phyloP scores from a whole-genome alignment of 1,284 basidiomycete species.

The Athelia psychrophila region DNA sequence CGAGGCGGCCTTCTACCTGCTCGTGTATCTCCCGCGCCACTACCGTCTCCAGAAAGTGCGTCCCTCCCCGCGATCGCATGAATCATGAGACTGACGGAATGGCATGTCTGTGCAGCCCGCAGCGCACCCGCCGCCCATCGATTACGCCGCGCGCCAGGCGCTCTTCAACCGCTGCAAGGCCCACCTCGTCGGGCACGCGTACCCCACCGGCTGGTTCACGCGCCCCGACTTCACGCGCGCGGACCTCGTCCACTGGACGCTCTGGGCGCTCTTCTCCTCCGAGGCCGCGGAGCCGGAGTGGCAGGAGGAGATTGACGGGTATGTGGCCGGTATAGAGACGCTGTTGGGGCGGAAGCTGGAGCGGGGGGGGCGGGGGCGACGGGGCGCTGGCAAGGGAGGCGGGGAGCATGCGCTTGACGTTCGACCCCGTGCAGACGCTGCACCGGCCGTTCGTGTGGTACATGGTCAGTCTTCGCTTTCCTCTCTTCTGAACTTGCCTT shows the following conservation, averaged over 20 bases:
- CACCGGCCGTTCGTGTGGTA: slow-evolving; percentile 68
- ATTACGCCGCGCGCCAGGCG: slow-evolving; percentile 39
- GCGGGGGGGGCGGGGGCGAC: slow-evolving; percentile 30
- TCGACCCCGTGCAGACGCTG: slow-evolving; percentile 50
- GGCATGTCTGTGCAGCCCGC: slow-evolving; percentile 32
- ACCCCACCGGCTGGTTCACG: slow-evolving; percentile 56
- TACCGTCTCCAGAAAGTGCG: slow-evolving; percentile 45
- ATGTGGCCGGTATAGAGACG: slow-evolving; percentile 36
- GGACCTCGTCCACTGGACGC: slow-evolving; percentile 57
- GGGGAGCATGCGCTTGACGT: slow-evolving; percentile 47
- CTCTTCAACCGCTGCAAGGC: slow-evolving; percentile 45
- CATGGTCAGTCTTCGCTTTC: slow-evolving; percentile 34
- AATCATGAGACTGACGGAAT: background rate
- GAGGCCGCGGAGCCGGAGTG: slow-evolving; percentile 31
- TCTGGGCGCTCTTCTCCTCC: slow-evolving; percentile 58
- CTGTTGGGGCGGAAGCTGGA: slow-evolving; percentile 36
- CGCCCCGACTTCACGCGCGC: slow-evolving; percentile 35
- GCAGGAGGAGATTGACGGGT: slow-evolving; percentile 47
- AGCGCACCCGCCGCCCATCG: slow-evolving; percentile 36
- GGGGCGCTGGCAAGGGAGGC: slow-evolving; percentile 18
- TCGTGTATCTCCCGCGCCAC: slow-evolving; percentile 48
- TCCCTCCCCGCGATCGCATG: background rate
- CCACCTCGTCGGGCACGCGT: slow-evolving; percentile 24
- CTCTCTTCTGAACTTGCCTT: background rate
- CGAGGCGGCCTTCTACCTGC: slow-evolving; percentile 48